Base-by-base conservation (phyloP, 2,329 filamentous ascomycete genomes). In the Juglanconis sp. region DNA sequence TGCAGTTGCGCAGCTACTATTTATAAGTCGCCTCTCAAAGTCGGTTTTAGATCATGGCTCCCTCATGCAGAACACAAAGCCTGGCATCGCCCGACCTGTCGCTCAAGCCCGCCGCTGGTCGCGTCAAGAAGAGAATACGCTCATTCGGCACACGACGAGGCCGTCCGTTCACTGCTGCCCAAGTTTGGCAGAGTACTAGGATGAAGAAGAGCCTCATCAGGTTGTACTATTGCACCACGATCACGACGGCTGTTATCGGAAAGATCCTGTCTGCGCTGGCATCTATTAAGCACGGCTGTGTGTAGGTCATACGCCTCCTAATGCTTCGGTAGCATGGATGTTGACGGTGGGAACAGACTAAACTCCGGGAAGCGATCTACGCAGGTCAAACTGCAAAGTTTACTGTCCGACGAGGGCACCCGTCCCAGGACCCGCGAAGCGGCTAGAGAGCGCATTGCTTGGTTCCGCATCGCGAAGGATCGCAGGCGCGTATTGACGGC, bases 141-240 rank as follows among this genome's bases (percentile, higher is more conserved):
- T 52, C 49, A 8, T 52, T 52, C 10, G 49, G 49, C 7, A 11
- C 24, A 24, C 49, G 49, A 38, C 49, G 49, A 15, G 49, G 49
- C 13, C 49, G 49, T 6, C 49, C 49, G n/a, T 24, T 34, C 5
- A 52, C 34, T 34, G 49, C 49, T 38, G 49, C 49, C 13, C 49
- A n/a, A 8, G 49, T 52, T 17, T 52, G 49, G 49, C 49, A 24
- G 34, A 52, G 49, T 36, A 32, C 49, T 5, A 52, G 49, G 10
- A 52, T 52, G 49, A 52, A 52, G 49, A 52, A 34, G n/a, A 52
- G 38, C 49, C 49, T 52, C 17, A 24, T 52, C 4, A 52, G 34
- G n/a, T 34, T 52, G 15, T 52, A 52, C n/a, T 52, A 52, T 17
- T 52, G 34, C 49, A 52, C 49, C 9, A 52, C 34, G 8, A 35